Evolutionary conservation across 495 filamentous ascomycete species (phyloP), one percentile per base, ranked within the genome.

Genomic region (Penicillium pulvis): DNA sequence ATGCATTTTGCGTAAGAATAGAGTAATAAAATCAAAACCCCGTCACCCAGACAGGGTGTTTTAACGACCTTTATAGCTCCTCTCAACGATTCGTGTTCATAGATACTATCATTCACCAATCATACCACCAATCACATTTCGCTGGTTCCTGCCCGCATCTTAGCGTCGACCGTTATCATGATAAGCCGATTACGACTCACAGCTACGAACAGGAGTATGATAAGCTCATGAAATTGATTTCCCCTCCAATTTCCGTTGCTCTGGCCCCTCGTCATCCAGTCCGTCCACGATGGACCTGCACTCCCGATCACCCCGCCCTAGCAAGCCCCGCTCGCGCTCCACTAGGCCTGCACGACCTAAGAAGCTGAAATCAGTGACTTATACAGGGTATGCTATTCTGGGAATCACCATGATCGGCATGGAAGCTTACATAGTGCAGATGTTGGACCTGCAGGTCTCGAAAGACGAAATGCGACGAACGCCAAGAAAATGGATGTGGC

Each of bases 401-500:
- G 17, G 54, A 8, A 9, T 31, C 6, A 48, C 6, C 4, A 10
- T 12, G n/a, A 19, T 35, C 2, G 12, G 48, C 12, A 3, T 28
- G 9, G 12, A 6, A 1, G 39, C 39, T 41, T 41, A 41, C 16
- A n/a, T 6, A 41, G 16, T 35, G n/a, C 23, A 59, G 57, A 11
- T 59, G 57, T 17, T 59, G 57, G 57, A 59, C 57, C 12, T 59
- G 57, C 44, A 53, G 57, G 26, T 48, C 42, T 11, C 57, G 57
- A 4, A 59, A 59, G 45, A 44, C 48, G 42, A 59, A 59, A 49
- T 59, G 57, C n/a, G 57, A 59, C 17, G 57, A 59, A 51, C 42
- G 57, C 6, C 43, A 48, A 33, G 1, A 54, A 12, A 59, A 50
- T 30, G 51, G 57, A 11, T 59, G 57, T 54, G 44, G 33, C 8